A percentile compares a stretch with the other conserved stretches of the same genome.
phyloP scores from a whole-genome alignment of 768 basidiomycete species.

The Rubroboletus satanas region DNA sequence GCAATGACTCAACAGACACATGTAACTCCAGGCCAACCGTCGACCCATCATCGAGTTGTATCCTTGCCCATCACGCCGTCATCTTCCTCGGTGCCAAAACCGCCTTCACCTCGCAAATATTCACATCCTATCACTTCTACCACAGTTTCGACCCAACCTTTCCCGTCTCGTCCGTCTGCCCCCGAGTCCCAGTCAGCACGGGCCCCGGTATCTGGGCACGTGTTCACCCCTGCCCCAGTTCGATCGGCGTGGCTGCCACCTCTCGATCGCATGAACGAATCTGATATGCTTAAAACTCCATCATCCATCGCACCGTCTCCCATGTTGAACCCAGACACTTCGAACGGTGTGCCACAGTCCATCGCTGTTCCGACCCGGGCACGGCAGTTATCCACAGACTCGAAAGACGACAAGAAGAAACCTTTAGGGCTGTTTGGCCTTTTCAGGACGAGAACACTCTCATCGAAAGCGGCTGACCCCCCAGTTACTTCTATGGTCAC shows the following conservation, averaged over 20 bases:
- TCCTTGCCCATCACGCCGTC: constrained; percentile 32
- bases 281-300: constrained; percentile 55
- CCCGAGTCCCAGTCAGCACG: constrained; percentile 22
- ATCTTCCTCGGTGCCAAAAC: constrained; percentile 18
- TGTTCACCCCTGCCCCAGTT: constrained; percentile 30
- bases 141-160: constrained; percentile 27
- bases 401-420: constrained; percentile 34
- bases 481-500: constrained; percentile 18
- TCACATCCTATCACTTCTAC: constrained; percentile 27
- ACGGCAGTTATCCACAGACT: constrained; percentile 29
- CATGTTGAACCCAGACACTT: constrained; percentile 36
- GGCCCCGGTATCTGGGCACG: constrained; percentile 29
- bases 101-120: constrained; percentile 28
- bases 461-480: constrained; percentile 27
- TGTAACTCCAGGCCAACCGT: constrained; percentile 20
- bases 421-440: constrained; percentile 27
- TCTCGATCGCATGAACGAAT: constrained; percentile 41
- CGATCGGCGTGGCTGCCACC: constrained; percentile 22
- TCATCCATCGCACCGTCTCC: constrained; percentile 58
- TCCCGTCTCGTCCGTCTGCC: constrained; percentile 24
- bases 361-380: constrained; percentile 17
- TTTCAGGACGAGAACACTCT: constrained; percentile 32
- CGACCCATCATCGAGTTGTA: constrained; percentile 34
- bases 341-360: constrained; percentile 3
- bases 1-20: constrained; percentile 20